Evolutionary conservation across 1,284 basidiomycete species (phyloP).

Genomic region (Irpex sp.): DNA sequence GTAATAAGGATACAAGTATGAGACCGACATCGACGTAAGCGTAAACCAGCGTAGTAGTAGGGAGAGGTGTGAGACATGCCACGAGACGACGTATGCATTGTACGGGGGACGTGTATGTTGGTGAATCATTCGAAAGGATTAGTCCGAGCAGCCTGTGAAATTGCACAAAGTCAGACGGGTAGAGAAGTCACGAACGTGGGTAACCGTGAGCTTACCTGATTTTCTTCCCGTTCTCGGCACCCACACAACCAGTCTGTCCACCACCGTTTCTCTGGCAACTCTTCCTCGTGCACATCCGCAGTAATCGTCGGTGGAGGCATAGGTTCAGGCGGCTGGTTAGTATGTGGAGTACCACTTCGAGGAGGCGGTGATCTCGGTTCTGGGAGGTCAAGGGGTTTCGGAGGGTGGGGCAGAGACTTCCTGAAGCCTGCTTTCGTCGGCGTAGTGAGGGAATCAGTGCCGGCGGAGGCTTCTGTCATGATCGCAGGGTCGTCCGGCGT

Average conservation of each 20-base stretch:
- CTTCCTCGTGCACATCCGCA: conserved; percentile 21
- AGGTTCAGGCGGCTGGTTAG: conserved; percentile 36
- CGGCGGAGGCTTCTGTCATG: conserved; percentile 26
- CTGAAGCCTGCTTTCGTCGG: background rate
- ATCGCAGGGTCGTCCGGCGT: conserved; percentile 32
- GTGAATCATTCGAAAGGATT: conserved; percentile 64
- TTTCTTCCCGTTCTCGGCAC: conserved; percentile 66
- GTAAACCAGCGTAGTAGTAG: background rate
- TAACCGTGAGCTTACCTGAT: conserved; percentile 45
- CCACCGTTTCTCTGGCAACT: conserved; percentile 49
- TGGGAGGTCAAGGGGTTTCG: conserved; percentile 55
- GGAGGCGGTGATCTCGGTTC: conserved; percentile 55
- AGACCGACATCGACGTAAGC: background rate
- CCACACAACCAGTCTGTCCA: conserved; percentile 85
- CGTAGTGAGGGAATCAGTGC: conserved; percentile 3
- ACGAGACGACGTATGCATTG: background rate
- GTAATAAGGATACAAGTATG: background rate
- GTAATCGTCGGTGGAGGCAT: conserved; percentile 33
- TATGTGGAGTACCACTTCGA: conserved; percentile 26
- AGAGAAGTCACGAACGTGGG: background rate
- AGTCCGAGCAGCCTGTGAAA: conserved; percentile 61
- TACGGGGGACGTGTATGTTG: background rate
- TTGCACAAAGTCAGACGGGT: background rate
- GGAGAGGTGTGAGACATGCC: background rate
- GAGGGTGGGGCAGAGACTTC: conserved; percentile 32